Base-by-base conservation (phyloP, 306 rosid species). In the Potentilla sterilis region DNA sequence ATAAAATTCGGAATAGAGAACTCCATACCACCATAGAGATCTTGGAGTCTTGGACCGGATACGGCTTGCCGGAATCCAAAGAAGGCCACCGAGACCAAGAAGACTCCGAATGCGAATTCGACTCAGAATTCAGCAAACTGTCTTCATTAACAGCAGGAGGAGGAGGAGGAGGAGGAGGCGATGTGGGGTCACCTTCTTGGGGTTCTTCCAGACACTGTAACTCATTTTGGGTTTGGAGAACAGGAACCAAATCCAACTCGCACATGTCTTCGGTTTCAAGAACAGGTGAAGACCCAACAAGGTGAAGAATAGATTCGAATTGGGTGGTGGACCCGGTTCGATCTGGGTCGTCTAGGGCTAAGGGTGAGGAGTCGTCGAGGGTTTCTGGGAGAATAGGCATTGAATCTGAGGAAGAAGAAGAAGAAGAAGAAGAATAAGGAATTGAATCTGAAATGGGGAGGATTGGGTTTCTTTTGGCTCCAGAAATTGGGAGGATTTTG, bases 11-110 rank as follows among this genome's bases (percentile, higher is more conserved):
- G 28, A 28, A 28, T 28, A 28, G 28, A 28, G 28, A 28, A 28
- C 28, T 28, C 28, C 83, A 11, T 79, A 91, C 97, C 89, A 85
- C 91, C 32, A 46, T 40, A 14, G 80, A 58, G 19, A 85, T 81
- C 16, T 43, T 76, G 70, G 81, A 10, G 21, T 73, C 81, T 4
- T 75, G 69, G 34, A 40, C 67, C 24, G 68, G 9, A 54, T 46
- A 44, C 7, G 37, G 16, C 14, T 24, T 76, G 8, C 72, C 61
- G 3, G 87, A 46, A 43, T 76, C 74, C n/a, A n/a, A n/a, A n/a
- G n/a, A n/a, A n/a, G n/a, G n/a, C 42, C 82, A 58, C 44, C 75
- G 8, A 71, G 85, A 57, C 77, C 62, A 47, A 9, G 51, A 37
- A 6, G 55, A 70, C 74, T 48, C 44, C 28, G 46, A 70, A 48